A percentile compares a stretch with the other conserved stretches of the same genome.
These are phyloP conservation scores for Zymoseptoria brevis DNA, from an alignment of 2,329 filamentous ascomycete genomes.

Conservation along the genomic window DNA sequence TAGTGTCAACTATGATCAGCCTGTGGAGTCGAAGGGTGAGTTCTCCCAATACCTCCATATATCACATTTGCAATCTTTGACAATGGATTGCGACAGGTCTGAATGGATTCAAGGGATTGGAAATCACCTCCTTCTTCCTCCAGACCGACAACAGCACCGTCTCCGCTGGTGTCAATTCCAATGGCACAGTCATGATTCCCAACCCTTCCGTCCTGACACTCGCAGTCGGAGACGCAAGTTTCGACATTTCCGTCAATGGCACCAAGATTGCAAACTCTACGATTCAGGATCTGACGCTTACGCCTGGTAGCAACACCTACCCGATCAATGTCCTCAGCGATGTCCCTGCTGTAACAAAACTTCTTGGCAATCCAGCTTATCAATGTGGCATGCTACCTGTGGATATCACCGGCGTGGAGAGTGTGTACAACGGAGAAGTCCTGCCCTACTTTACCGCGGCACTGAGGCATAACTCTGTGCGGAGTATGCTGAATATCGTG, in stretches of 20 bases:
- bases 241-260: slow-evolving; percentile 50
- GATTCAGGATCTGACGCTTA: slow-evolving; percentile 51
- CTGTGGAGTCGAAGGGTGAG: slow-evolving; percentile 50
- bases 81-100: slow-evolving; percentile 38
- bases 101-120: slow-evolving; percentile 50
- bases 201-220: slow-evolving; percentile 59
- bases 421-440: neutral
- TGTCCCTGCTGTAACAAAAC: slow-evolving; percentile 36
- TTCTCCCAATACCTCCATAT: neutral
- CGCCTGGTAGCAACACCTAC: slow-evolving; percentile 51
- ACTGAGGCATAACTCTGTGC: neutral
- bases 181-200: slow-evolving; percentile 51
- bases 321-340: slow-evolving; percentile 48
- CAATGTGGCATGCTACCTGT: slow-evolving; percentile 45
- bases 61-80: slow-evolving; percentile 1
- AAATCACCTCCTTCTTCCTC: slow-evolving; percentile 42
- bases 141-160: slow-evolving; percentile 22
- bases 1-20: slow-evolving; percentile 49
- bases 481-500: neutral
- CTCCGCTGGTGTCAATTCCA: slow-evolving; percentile 51
- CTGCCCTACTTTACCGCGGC: neutral
- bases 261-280: slow-evolving; percentile 47
- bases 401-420: slow-evolving; percentile 2
- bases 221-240: slow-evolving; percentile 58
- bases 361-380: slow-evolving; percentile 44